These are phyloP conservation scores for Arbutus unedo DNA, from an alignment of 148 eudicot genomes.

Conservation along the genomic window DNA sequence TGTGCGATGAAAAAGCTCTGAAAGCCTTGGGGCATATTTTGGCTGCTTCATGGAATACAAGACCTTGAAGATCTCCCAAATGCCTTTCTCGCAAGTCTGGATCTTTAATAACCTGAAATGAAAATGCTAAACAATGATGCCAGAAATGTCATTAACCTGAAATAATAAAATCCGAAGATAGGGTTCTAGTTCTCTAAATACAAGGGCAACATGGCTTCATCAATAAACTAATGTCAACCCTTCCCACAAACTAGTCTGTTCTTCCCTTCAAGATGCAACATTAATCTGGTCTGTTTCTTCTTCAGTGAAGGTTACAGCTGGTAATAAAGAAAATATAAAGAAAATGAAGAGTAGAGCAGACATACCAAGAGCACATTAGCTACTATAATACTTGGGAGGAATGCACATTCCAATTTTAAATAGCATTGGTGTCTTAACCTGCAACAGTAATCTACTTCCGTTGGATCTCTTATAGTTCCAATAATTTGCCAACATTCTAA, in stretches of 20 bases:
- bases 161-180: neutral
- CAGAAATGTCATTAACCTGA: neutral
- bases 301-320: neutral
- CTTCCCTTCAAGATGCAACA: neutral
- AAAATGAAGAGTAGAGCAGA: neutral
- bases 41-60: conserved; percentile 41
- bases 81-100: conserved; percentile 72
- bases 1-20: conserved; percentile 50
- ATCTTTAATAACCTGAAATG: conserved; percentile 60
- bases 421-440: neutral
- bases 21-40: conserved; percentile 52
- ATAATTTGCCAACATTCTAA: neutral
- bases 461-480: neutral
- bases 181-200: neutral
- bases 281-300: conserved; percentile 1
- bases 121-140: conserved; percentile 1
- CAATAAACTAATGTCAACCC: neutral
- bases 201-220: neutral
- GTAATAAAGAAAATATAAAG: neutral
- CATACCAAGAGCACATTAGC: neutral
- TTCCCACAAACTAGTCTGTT: neutral
- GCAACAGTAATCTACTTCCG: neutral
- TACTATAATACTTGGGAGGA: neutral
- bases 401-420: neutral
- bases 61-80: conserved; percentile 90